phyloP scores from a whole-genome alignment of 768 basidiomycete species.

The Tulasnella sp. region DNA sequence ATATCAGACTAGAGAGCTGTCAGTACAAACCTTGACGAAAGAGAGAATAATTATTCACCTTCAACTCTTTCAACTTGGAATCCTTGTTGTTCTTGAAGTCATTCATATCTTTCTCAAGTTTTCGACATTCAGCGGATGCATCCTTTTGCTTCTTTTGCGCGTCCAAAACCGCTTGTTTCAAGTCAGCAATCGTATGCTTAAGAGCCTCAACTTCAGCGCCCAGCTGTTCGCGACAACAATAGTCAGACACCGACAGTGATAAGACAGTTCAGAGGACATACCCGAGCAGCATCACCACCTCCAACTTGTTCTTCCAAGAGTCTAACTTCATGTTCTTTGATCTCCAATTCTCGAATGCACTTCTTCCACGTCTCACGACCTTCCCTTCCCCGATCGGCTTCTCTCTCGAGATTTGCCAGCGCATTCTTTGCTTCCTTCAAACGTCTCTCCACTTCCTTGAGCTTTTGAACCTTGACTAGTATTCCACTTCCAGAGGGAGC shows the following conservation, averaged over 20 bases:
- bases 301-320: slow-evolving; percentile 74
- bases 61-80: slow-evolving; percentile 87
- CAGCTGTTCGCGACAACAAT: slow-evolving; percentile 37
- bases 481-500: slow-evolving; percentile 63
- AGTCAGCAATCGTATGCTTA: slow-evolving; percentile 47
- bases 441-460: slow-evolving; percentile 52
- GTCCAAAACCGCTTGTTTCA: slow-evolving; percentile 43
- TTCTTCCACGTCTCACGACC: slow-evolving; percentile 49
- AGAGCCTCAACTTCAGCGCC: slow-evolving; percentile 64
- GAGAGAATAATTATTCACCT: slow-evolving; percentile 35
- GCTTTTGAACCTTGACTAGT: slow-evolving; percentile 71
- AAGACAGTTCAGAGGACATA: slow-evolving; percentile 29
- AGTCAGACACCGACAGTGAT: not conserved
- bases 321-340: slow-evolving; percentile 76
- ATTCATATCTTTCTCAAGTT: slow-evolving; percentile 90
- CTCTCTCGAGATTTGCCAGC: slow-evolving; percentile 36
- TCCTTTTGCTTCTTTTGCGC: slow-evolving; percentile 65
- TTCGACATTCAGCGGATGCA: slow-evolving; percentile 66
- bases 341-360: slow-evolving; percentile 57
- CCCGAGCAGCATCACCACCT: slow-evolving; percentile 80
- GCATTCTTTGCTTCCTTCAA: slow-evolving; percentile 36
- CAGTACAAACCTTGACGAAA: not conserved
- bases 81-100: slow-evolving; percentile 99
- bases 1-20: slow-evolving; percentile 47
- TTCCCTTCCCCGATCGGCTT: slow-evolving; percentile 40